These are phyloP conservation scores for Zancudomyces culisetae DNA, from an alignment of 371 early-diverging fungal genomes.

Conservation along the genomic window DNA sequence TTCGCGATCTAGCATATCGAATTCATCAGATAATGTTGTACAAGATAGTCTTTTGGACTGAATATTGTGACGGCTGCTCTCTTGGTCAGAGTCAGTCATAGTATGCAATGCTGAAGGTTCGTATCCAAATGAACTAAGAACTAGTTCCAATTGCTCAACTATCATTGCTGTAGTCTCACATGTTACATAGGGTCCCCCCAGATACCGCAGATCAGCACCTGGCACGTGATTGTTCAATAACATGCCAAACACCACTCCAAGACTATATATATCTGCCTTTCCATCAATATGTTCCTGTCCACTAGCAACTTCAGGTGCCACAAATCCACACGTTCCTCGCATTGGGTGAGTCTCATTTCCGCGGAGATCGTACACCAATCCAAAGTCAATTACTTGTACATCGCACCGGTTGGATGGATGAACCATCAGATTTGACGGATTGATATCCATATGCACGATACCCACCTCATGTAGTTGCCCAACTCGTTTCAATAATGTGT, in stretches of 20 bases:
- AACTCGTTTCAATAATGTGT: conserved; percentile 27
- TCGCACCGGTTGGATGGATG: conserved; percentile 19
- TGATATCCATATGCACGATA: conserved; percentile 43
- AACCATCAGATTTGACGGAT: conserved; percentile 39
- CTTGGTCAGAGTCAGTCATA: background rate
- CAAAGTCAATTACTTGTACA: conserved; percentile 44
- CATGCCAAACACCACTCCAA: conserved; percentile 41
- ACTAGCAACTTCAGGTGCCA: conserved; percentile 46
- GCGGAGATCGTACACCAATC: conserved; percentile 26
- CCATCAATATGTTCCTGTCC: conserved; percentile 7
- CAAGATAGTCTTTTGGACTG: background rate
- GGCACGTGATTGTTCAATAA: conserved; percentile 39
- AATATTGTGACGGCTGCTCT: background rate
- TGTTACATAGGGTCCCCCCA: conserved; percentile 38
- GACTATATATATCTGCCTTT: conserved; percentile 38
- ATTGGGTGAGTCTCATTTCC: conserved; percentile 18
- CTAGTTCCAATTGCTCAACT: conserved; percentile 23
- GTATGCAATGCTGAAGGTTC: background rate
- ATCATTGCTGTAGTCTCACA: conserved; percentile 31
- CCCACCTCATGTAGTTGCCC: conserved; percentile 27
- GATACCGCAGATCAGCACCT: conserved; percentile 28
- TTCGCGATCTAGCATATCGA: background rate
- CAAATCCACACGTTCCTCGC: conserved; percentile 48
- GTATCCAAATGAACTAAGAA: conserved; percentile 5
- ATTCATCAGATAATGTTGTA: background rate